Evolutionary conservation across 1,139 yeast genomes (phyloP), one percentile per base, ranked within the genome.

Genomic region (Pichia sp.): DNA sequence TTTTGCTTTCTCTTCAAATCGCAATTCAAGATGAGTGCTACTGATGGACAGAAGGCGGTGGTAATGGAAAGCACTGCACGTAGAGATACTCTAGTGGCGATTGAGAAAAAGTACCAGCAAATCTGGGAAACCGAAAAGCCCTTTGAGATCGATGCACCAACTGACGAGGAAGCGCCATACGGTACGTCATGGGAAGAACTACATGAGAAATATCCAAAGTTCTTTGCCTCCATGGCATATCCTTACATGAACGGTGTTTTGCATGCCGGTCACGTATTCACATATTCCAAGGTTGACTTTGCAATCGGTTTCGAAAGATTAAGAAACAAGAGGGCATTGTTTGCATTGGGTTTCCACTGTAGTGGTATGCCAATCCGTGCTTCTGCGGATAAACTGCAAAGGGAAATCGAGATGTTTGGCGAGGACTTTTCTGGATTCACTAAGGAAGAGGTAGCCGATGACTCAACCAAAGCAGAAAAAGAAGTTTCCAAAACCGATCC

Each of bases 281-380:
- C 99, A 41, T 77, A 93, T 62, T 89, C 98, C 54, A 95, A 95
- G 73, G 95, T 83, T 50, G 99, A 95, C 70, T 95, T 87, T 69
- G 87, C 95, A 50, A 78, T 88, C 53, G 98, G 99, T 53, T 95
- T 86, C 66, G 96, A 93, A 73, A 83, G 98, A 72, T 87, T 95
- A 93, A 78, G 80, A 65, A 98, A 98, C 60, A 89, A 87, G 72
- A 80, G 87, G 63, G 96, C 97, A 36, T 75, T 93, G 58, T 93
- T 89, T 74, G 99, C 99, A 49, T 78, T 95, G 56, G 99, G 99
- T 50, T 93, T 93, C 84, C 99, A 93, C 72, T 95, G 99, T 79
- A 93, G 99, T 44, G 99, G 99, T 76, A 87, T 93, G 97, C 99
- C 99, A 53, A 95, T 93, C 69, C 86, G 83, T 74, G 93, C 99